These are phyloP conservation scores for Inga leiocalycina DNA, from an alignment of 306 rosid genomes.

Conservation along the genomic window DNA sequence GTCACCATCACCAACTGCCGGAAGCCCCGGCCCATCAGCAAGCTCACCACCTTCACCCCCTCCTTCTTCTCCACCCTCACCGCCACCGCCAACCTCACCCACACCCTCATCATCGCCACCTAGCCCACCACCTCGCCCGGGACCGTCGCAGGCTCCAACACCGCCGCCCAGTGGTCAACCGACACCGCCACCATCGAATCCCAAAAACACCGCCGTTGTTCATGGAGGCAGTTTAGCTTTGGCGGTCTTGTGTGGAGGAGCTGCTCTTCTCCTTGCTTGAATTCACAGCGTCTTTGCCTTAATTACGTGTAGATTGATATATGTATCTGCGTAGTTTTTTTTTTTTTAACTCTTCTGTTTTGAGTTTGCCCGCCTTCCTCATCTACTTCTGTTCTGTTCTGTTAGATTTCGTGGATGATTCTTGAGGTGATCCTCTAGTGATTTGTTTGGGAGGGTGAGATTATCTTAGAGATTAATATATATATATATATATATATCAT, in stretches of 20 bases:
- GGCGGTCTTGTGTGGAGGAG: constrained; percentile 44
- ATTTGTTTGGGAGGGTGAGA: constrained; percentile 29
- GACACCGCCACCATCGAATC: constrained; percentile 5
- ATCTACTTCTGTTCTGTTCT: neutral
- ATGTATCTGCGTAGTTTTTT: constrained; percentile 13
- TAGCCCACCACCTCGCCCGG: neutral
- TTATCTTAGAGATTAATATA: constrained; percentile 2
- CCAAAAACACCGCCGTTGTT: constrained; percentile 23
- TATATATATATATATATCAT: constrained; percentile 7
- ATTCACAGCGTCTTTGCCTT: neutral
- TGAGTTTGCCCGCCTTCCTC: neutral
- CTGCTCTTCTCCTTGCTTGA: constrained; percentile 40
- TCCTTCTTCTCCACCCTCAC: neutral
- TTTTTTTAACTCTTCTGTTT: neutral
- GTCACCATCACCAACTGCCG: neutral
- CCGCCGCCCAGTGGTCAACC: neutral
- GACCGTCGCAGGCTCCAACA: neutral
- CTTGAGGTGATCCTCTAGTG: constrained; percentile 41
- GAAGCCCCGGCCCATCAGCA: constrained; percentile 7
- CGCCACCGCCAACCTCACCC: neutral
- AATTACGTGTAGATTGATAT: constrained; percentile 26
- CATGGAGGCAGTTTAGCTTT: constrained; percentile 41
- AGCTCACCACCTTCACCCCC: constrained; percentile 25
- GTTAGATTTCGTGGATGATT: constrained; percentile 32
- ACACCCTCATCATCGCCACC: neutral